Evolutionary conservation across 2,329 filamentous ascomycete genomes (phyloP), one percentile per base, ranked within the genome.

Genomic region (Hypoxylon sp.): DNA sequence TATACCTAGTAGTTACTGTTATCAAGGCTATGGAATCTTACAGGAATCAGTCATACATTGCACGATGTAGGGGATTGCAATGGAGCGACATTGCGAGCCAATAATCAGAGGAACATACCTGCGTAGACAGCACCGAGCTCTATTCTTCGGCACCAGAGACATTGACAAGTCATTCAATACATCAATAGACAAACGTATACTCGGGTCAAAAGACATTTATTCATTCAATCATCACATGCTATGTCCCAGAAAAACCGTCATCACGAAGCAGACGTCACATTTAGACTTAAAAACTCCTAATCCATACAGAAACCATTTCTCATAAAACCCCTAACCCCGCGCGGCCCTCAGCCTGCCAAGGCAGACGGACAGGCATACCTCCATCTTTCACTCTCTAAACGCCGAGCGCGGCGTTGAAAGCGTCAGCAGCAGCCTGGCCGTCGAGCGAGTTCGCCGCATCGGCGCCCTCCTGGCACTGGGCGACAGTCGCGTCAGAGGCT

Each of bases 361-460:
- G 27, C 29, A 47, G 47, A 27, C n/a, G 6, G 11, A 32, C 32
- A 27, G 24, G 5, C 24, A 6, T 19, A n/a, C 10, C 44, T 50
- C 7, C 52, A 27, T 46, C 35, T 35, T n/a, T 17, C 29, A 35
- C 19, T 15, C 42, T 65, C 55, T 70, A 79, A 35, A 78, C 79
- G 27, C 80, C 80, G 24, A 81, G 73, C n/a, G 78, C 79, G 13
- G 75, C 73, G 75, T 81, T 81, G 63, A 82, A 81, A 7, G 79
- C 79, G 67, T 80, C 76, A 8, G 79, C 80, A 5, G 80, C 79
- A 29, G 77, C 79, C 76, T 81, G 79, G 48, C 78, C 79, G 6
- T 68, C 68, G 13, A 73, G 70, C 27, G 74, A 75, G 59, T 72
- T 62, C 0, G 79, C 79, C n/a, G 79, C 79, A 7, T 70, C 55